Evolutionary conservation across 2,329 filamentous ascomycete species (phyloP).

Genomic region (Colletotrichum simmondsii): DNA sequence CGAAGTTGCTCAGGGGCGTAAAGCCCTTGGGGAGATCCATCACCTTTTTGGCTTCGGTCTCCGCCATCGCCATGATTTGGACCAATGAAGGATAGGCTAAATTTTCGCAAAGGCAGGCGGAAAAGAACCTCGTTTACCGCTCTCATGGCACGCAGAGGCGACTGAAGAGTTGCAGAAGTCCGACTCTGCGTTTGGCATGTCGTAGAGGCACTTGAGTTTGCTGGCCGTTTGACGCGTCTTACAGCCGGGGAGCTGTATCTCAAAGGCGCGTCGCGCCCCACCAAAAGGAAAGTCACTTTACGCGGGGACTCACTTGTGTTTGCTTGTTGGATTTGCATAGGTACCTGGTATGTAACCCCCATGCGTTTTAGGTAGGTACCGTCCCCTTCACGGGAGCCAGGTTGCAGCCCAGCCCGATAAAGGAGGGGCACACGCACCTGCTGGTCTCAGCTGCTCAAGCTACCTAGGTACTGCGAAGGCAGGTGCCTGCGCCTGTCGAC

Average conservation of each 20-base stretch:
- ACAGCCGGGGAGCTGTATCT: not conserved
- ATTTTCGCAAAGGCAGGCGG: not conserved
- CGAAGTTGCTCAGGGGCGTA: conserved; percentile 51
- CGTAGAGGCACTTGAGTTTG: not conserved
- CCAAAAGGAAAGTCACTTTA: not conserved
- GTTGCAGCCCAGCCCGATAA: too few species aligned
- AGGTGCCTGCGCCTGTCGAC: not conserved
- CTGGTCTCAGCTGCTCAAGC: too few species aligned
- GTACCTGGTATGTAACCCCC: not conserved
- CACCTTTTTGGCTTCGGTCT: not conserved
- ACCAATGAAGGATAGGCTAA: not conserved
- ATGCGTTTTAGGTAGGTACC: too few species aligned
- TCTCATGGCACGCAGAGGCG: not conserved
- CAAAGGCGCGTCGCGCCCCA: not conserved
- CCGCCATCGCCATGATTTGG: conserved; percentile 11
- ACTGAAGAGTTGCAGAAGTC: not conserved
- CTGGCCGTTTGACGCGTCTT: not conserved
- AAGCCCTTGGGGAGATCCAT: conserved; percentile 52
- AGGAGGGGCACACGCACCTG: too few species aligned
- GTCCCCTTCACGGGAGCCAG: too few species aligned
- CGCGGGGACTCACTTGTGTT: not conserved
- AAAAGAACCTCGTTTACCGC: not conserved
- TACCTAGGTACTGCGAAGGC: too few species aligned
- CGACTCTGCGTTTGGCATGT: not conserved
- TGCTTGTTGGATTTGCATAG: not conserved